phyloP scores from a whole-genome alignment of 805 yeast species.

The Blastobotrys robertii region DNA sequence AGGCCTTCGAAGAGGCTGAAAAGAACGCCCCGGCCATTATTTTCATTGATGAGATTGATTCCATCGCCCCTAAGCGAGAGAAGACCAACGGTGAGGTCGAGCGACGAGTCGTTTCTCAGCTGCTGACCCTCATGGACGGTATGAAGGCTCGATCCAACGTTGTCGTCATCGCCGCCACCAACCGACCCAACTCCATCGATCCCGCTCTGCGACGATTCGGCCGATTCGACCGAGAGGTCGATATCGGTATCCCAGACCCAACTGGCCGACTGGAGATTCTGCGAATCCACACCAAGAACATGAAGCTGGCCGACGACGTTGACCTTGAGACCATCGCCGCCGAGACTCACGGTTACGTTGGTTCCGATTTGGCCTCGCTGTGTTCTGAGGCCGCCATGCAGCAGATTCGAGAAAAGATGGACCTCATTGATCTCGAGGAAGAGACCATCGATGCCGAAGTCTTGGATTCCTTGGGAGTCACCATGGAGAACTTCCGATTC shows the following conservation, averaged over 20 bases:
- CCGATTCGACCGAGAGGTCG: slow-evolving; percentile 79
- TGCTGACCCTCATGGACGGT: slow-evolving; percentile 97
- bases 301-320: slow-evolving; percentile 92
- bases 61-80: slow-evolving; percentile 99
- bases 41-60: slow-evolving; percentile 96
- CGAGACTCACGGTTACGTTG: slow-evolving; percentile 99
- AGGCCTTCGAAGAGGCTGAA: slow-evolving; percentile 98
- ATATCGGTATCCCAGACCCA: slow-evolving; percentile 93
- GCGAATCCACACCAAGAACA: slow-evolving; percentile 96
- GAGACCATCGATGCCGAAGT: slow-evolving; percentile 97
- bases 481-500: slow-evolving; percentile 97
- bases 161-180: slow-evolving; percentile 97
- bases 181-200: slow-evolving; percentile 78
- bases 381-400: slow-evolving; percentile 99
- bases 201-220: slow-evolving; percentile 83
- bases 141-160: slow-evolving; percentile 99
- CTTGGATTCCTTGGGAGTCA: slow-evolving; percentile 90
- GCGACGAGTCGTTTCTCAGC: slow-evolving; percentile 97
- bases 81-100: slow-evolving; percentile 99
- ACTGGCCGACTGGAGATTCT: slow-evolving; percentile 95
- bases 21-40: slow-evolving; percentile 97
- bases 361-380: slow-evolving; percentile 96
- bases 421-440: slow-evolving; percentile 88
- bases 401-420: slow-evolving; percentile 99
- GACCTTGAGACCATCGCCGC: slow-evolving; percentile 92